Evolutionary conservation across 352 stramenopile species (phyloP).

Genomic region (Phytophthora rubi): DNA sequence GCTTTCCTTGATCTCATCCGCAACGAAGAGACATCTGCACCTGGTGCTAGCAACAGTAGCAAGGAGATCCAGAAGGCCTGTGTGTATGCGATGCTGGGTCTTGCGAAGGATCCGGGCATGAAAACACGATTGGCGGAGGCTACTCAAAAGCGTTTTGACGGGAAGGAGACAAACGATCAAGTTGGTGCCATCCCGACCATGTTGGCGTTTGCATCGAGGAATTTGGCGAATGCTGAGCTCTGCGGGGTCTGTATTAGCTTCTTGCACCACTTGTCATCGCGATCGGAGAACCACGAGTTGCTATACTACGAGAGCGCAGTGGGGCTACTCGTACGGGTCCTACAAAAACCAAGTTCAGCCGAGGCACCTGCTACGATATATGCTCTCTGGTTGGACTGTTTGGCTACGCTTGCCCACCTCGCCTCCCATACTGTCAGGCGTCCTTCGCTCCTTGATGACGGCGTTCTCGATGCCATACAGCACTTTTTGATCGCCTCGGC

Average conservation of each 20-base stretch:
- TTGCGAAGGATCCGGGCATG: conserved; percentile 75
- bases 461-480: conserved; percentile 67
- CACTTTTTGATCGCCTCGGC: conserved; percentile 59
- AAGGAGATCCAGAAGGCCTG: conserved; percentile 80
- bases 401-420: conserved; percentile 67
- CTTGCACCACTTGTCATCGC: conserved; percentile 74
- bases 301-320: conserved; percentile 74
- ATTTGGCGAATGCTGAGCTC: conserved; percentile 63
- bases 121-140: conserved; percentile 69
- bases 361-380: conserved; percentile 57
- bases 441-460: conserved; percentile 58
- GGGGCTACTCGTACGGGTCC: conserved; percentile 58
- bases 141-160: conserved; percentile 29
- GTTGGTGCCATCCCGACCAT: conserved; percentile 71
- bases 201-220: conserved; percentile 67
- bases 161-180: conserved; percentile 30
- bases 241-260: conserved; percentile 74
- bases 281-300: conserved; percentile 62
- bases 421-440: conserved; percentile 49
- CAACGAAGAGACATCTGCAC: conserved; percentile 30
- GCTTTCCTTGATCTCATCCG: conserved; percentile 65
- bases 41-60: conserved; percentile 37
- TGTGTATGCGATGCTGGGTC: conserved; percentile 78
- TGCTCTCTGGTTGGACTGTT: conserved; percentile 54
- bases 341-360: conserved; percentile 49